Evolutionary conservation across 257 asterid genomes (phyloP).

Genomic region (Marsdenia floribunda): DNA sequence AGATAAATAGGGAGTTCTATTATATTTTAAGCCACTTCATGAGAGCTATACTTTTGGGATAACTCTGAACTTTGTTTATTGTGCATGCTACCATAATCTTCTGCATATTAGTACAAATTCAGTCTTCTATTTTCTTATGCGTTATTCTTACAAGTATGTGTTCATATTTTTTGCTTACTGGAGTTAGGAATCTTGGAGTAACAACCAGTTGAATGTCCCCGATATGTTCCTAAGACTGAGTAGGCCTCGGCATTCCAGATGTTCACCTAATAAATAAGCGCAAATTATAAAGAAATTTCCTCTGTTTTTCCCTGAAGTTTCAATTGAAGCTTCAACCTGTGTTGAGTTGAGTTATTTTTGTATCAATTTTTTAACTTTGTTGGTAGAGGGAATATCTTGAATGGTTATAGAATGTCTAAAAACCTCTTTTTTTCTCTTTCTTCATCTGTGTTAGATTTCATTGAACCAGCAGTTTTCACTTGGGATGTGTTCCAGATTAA

Average conservation of each 20-base stretch:
- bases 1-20: background rate
- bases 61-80: no score
- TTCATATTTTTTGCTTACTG: background rate
- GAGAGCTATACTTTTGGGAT: background rate
- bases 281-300: background rate
- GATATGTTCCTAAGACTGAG: background rate
- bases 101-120: background rate
- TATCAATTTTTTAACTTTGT: background rate
- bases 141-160: background rate
- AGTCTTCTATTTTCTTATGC: background rate
- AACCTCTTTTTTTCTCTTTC: no score
- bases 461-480: no score
- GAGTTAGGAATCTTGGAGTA: background rate
- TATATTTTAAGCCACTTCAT: conserved; percentile 1
- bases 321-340: background rate
- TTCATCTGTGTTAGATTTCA: no score
- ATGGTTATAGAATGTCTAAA: background rate
- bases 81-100: background rate
- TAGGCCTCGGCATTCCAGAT: background rate
- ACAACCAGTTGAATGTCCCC: background rate
- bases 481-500: no score
- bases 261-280: no score
- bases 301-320: background rate
- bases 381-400: background rate
- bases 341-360: background rate